Conservation (phyloP, 2,329 filamentous ascomycete genomes). For the Penicillium sp. region DNA sequence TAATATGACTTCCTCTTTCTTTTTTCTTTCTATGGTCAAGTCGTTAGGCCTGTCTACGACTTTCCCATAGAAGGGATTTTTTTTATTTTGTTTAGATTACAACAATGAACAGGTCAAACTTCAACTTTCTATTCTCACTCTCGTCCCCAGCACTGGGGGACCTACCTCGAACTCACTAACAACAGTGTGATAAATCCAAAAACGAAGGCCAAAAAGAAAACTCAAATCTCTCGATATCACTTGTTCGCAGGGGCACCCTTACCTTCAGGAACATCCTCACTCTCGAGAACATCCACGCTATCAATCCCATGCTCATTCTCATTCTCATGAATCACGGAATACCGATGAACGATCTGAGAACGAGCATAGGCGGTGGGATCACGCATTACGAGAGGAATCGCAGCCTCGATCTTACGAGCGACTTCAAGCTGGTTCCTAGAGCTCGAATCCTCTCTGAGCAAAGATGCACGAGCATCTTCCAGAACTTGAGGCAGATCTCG, state of each 20-base stretch:
- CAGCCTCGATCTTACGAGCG: neutral
- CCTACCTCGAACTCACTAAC: too few relatives aligned
- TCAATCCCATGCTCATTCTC: neutral
- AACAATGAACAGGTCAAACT: conserved; percentile 9
- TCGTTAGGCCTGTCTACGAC: conserved; percentile 18
- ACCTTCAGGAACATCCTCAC: too few relatives aligned
- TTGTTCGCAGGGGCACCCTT: neutral
- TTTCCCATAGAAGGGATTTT: conserved; percentile 23
- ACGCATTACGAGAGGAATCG: neutral
- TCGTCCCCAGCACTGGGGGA: too few relatives aligned
- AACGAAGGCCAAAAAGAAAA: too few relatives aligned
- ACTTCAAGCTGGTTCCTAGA: neutral
- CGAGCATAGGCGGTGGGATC: neutral
- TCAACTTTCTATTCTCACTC: neutral
- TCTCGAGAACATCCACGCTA: too few relatives aligned
- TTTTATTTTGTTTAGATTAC: conserved; percentile 14
- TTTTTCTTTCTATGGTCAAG: conserved; percentile 34
- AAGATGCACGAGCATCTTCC: neutral
- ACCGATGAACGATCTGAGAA: neutral
- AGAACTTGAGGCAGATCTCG: neutral
- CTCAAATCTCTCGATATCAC: too few relatives aligned
- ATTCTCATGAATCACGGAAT: neutral
- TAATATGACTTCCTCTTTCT: conserved; percentile 41
- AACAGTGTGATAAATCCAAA: too few relatives aligned
- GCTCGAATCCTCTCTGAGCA: neutral